These are phyloP conservation scores for Pseudonitzschia delicatissima DNA, from an alignment of 108 stramenopile species.

Conservation along the genomic window DNA sequence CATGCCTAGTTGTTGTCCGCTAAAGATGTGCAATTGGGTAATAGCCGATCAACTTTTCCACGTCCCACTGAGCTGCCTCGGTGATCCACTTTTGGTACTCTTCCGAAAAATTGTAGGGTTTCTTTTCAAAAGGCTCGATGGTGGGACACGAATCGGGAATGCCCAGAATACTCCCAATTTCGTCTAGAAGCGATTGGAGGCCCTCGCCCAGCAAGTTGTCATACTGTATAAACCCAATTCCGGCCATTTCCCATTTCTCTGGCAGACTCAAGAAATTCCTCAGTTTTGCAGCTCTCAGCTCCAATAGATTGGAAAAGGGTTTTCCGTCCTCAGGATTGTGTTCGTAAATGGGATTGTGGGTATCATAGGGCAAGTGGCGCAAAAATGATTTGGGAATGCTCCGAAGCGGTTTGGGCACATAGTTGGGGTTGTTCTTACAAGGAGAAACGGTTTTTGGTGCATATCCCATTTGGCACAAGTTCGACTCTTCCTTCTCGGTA, in stretches of 20 bases:
- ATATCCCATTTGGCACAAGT: constrained; percentile 30
- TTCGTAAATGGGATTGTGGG: constrained; percentile 26
- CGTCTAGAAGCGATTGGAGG: constrained; percentile 1
- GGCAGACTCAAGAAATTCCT: constrained; percentile 10
- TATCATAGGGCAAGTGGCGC: constrained; percentile 19
- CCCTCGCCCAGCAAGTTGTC: constrained; percentile 18
- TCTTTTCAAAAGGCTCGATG: constrained; percentile 3
- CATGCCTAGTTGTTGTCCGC: too few relatives aligned
- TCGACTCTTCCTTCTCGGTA: not conserved
- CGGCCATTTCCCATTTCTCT: constrained; percentile 19
- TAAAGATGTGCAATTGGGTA: too few relatives aligned
- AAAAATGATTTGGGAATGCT: constrained; percentile 24
- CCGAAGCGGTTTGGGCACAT: constrained; percentile 15
- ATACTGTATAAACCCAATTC: constrained; percentile 14
- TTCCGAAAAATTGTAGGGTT: constrained; percentile 13
- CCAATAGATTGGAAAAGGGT: constrained; percentile 21
- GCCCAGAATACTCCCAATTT: not conserved
- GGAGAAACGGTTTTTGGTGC: constrained; percentile 15
- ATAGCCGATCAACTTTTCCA: constrained; percentile 22
- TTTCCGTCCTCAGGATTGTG: not conserved
- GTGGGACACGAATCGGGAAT: not conserved
- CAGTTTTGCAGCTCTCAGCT: constrained; percentile 23
- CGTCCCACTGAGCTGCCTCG: constrained; percentile 18
- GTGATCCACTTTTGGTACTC: constrained; percentile 17
- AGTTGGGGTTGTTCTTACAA: constrained; percentile 15